These are phyloP conservation scores for Xerocomellus chrysenteron DNA, from an alignment of 768 basidiomycete species.

Conservation along the genomic window DNA sequence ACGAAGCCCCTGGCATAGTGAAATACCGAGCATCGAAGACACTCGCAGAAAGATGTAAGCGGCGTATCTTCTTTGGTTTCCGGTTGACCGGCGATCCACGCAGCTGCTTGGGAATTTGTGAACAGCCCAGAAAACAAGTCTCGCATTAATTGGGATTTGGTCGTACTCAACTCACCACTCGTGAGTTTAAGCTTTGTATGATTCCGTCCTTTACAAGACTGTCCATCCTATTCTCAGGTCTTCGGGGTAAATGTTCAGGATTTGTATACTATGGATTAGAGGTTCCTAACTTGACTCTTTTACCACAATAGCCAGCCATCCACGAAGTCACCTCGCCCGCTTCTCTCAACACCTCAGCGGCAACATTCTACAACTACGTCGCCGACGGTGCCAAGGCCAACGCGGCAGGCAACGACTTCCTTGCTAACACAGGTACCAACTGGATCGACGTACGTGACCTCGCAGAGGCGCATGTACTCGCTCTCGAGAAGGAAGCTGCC, in stretches of 20 bases:
- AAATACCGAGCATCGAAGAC: slow-evolving; percentile 66
- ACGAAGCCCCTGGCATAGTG: slow-evolving; percentile 31
- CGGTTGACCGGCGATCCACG: neutral
- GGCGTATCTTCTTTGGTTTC: neutral
- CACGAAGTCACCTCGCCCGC: slow-evolving; percentile 38
- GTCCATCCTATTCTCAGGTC: slow-evolving; percentile 14
- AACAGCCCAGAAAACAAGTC: slow-evolving; percentile 29
- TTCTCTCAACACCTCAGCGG: slow-evolving; percentile 42
- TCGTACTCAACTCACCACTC: slow-evolving; percentile 40
- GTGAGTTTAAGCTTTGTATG: slow-evolving; percentile 17
- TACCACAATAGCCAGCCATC: slow-evolving; percentile 38
- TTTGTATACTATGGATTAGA: neutral
- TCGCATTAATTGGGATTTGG: slow-evolving; percentile 39
- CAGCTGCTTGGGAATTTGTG: slow-evolving; percentile 51
- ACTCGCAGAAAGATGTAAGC: slow-evolving; percentile 57
- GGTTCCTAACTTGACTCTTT: neutral
- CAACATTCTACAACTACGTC: slow-evolving; percentile 35
- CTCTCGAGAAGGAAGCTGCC: slow-evolving; percentile 51
- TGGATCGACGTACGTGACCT: slow-evolving; percentile 59
- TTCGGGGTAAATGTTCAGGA: slow-evolving; percentile 25
- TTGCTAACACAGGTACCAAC: slow-evolving; percentile 23
- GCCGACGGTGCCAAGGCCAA: slow-evolving; percentile 20
- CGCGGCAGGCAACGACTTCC: slow-evolving; percentile 24
- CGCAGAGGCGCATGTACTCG: slow-evolving; percentile 51
- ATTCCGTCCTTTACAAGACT: neutral